Evolutionary conservation across 176 grass and related monocot species (phyloP).

Genomic region (Themeda triandra): DNA sequence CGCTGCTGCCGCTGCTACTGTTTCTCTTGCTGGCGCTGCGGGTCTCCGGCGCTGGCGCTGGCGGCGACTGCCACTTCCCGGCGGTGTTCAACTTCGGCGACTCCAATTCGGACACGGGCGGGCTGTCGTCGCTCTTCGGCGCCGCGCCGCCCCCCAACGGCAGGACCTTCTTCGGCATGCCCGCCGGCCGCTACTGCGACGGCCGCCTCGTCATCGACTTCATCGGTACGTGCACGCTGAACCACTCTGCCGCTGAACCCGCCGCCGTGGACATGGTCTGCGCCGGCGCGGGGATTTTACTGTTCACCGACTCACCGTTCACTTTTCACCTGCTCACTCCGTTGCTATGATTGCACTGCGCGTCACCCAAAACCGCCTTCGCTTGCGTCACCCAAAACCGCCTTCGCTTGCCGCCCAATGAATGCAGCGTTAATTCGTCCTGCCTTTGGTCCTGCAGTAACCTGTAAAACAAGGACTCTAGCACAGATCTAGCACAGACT

Average conservation of each 20-base stretch:
- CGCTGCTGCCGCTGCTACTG: background rate
- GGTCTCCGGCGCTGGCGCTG: background rate
- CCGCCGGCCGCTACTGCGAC: constrained; percentile 78
- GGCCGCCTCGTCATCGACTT: constrained; percentile 94
- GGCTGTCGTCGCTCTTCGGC: constrained; percentile 79
- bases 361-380: background rate
- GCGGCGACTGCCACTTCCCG: constrained; percentile 66
- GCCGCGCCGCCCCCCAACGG: constrained; percentile 89
- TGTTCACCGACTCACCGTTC: background rate
- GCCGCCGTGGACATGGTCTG: background rate
- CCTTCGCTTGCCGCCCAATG: constrained; percentile 25
- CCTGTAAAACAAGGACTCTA: background rate
- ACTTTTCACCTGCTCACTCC: background rate
- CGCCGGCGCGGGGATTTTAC: background rate
- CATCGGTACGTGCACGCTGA: constrained; percentile 49
- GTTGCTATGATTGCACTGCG: constrained; percentile 15
- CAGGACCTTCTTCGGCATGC: constrained; percentile 84
- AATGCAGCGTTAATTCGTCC: constrained; percentile 27
- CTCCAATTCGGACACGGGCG: constrained; percentile 97
- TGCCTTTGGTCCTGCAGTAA: background rate
- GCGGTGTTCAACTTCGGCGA: constrained; percentile 97
- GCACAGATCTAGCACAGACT: background rate
- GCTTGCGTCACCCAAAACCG: background rate
- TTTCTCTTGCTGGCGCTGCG: background rate
- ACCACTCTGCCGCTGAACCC: background rate